These are phyloP conservation scores for Casuarina cunninghamiana DNA, from an alignment of 306 rosid species.

Conservation along the genomic window DNA sequence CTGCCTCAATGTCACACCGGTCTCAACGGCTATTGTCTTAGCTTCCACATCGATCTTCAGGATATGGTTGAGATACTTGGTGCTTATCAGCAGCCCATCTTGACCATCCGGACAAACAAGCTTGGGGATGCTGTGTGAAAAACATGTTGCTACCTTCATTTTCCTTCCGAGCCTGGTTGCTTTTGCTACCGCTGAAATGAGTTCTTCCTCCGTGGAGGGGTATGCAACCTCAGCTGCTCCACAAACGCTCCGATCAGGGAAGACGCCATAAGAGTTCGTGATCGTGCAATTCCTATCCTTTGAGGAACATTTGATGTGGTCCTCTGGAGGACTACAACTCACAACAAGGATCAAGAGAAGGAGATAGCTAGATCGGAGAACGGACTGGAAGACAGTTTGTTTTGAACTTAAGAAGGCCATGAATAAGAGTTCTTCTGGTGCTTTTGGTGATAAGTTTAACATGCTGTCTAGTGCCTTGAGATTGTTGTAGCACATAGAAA, in stretches of 20 bases:
- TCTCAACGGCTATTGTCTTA: constrained; percentile 43
- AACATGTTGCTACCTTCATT: constrained; percentile 57
- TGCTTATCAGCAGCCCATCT: constrained; percentile 71
- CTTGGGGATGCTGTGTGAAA: constrained; percentile 11
- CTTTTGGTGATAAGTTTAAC: not conserved
- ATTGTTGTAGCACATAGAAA: not conserved
- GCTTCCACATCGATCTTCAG: constrained; percentile 41
- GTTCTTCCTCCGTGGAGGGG: constrained; percentile 33
- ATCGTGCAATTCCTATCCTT: constrained; percentile 1
- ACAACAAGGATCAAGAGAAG: constrained; percentile 26
- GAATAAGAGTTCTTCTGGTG: constrained; percentile 5
- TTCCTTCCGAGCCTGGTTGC: constrained; percentile 38
- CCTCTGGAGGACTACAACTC: constrained; percentile 53
- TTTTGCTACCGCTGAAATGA: constrained; percentile 41
- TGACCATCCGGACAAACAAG: constrained; percentile 62
- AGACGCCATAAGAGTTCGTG: constrained; percentile 66
- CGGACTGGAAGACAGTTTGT: not conserved
- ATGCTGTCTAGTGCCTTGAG: not conserved
- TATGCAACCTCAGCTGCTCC: constrained; percentile 34
- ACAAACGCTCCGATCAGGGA: constrained; percentile 67
- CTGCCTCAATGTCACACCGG: too few relatives aligned
- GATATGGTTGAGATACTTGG: constrained; percentile 47
- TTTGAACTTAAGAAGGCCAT: constrained; percentile 24
- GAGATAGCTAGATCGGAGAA: constrained; percentile 12
- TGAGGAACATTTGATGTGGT: constrained; percentile 55